These are phyloP conservation scores for Paraconiothyrium sp. DNA, from an alignment of 2,329 filamentous ascomycete species.

Conservation along the genomic window DNA sequence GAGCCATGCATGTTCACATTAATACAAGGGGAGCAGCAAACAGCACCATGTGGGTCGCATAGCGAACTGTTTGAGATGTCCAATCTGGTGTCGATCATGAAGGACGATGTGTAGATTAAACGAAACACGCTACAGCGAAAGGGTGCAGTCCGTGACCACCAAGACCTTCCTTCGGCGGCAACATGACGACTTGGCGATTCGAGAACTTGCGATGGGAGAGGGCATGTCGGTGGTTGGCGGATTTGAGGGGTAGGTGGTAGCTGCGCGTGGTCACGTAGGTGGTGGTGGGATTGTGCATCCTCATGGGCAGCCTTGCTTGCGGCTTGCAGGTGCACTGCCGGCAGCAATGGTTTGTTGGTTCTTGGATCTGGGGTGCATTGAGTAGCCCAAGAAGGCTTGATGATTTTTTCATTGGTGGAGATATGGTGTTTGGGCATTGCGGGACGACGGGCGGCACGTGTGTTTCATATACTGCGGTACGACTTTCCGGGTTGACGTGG, in stretches of 20 bases:
- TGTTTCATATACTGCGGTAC: constrained; percentile 24
- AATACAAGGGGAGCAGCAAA: constrained; percentile 17
- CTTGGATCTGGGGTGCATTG: constrained; percentile 26
- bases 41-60: constrained; percentile 21
- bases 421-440: constrained; percentile 8
- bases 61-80: constrained; percentile 31
- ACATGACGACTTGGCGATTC: constrained; percentile 9
- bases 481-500: constrained; percentile 11
- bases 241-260: constrained; percentile 1
- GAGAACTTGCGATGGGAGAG: constrained; percentile 4
- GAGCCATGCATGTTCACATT: background rate
- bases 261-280: constrained; percentile 10
- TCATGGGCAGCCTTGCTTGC: background rate
- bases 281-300: constrained; percentile 3
- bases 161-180: constrained; percentile 21
- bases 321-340: constrained; percentile 4
- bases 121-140: constrained; percentile 37
- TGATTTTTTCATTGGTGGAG: constrained; percentile 34
- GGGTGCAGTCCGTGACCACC: constrained; percentile 21
- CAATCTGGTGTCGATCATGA: constrained; percentile 36
- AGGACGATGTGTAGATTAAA: constrained; percentile 42
- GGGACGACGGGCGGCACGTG: constrained; percentile 32
- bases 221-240: constrained; percentile 12
- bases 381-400: constrained; percentile 8
- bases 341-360: constrained; percentile 12